Evolutionary conservation across 208 protist genomes (phyloP), one percentile per base, ranked within the genome.

Genomic region (Acanthamoeba triangularis): DNA sequence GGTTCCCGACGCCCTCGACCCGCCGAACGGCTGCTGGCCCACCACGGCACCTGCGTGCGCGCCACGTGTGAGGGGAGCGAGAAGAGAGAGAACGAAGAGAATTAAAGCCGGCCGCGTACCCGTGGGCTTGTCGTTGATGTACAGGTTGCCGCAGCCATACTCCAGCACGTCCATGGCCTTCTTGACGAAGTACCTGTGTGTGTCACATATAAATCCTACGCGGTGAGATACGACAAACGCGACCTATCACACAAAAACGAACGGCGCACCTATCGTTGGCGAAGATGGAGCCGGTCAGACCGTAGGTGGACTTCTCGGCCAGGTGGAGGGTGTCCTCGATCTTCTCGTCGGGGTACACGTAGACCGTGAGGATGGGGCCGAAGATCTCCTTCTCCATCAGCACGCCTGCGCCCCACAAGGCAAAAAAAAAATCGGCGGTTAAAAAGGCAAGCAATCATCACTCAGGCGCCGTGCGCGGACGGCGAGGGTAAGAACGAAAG

Each of bases 81-180:
- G 54, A 61, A 6, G 5, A 6, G 54, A 2, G 54, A 61, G 54
- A 23, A 61, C 16, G 20, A 25, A 23, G 54, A 23, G 54, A 61
- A 23, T 2, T 1, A 1, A 61, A 23, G 54, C 11, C 16, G 54
- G 52, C 3, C 37, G 3, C 37, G 49, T 56, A 85, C 76, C 76
- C 49, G 99, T 99, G 96, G 98, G 98, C 97, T 99, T 99, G 97
- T 99, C 99, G 97, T 99, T 99, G 92, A 99, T 98, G 97, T 99
- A 99, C 96, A 99, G 99, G 98, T 99, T 99, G 72, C 99, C 99
- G 28, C 98, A 96, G 41, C 98, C 97, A 80, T 96, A 90, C 30
- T 76, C 90, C 23, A 98, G 95, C 16, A 47, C 33, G 41, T 94
- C 33, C 13, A 49, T 59, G n/a, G 65, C 88, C 44, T 85, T 93